Base-by-base conservation (phyloP, 2,329 filamentous ascomycete genomes). In the Microthyrium microscopicum region DNA sequence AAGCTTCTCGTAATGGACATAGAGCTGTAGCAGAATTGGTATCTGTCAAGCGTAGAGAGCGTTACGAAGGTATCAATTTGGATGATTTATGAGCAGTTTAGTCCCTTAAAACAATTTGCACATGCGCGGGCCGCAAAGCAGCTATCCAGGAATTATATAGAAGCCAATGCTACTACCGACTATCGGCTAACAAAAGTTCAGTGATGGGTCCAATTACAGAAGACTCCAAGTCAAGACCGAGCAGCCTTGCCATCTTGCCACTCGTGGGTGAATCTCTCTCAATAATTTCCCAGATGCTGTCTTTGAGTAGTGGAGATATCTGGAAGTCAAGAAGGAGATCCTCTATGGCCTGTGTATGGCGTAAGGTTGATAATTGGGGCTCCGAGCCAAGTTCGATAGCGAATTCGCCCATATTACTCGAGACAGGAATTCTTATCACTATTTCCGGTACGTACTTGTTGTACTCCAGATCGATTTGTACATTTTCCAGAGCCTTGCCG, bases 151-250 rank as follows among this genome's bases (percentile, higher is more conserved):
- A n/a, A n/a, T n/a, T n/a, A n/a, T n/a, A n/a, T n/a, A n/a, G n/a
- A n/a, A n/a, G n/a, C n/a, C n/a, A n/a, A n/a, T n/a, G n/a, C n/a
- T n/a, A n/a, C n/a, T n/a, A n/a, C 20, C 34, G 19, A 25, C 34
- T 26, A 39, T 55, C 52, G 29, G 52, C 52, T 8, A 53, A 31
- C 38, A 55, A 36, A 26, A 53, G 26, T 40, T 55, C 52, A 26
- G 53, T 31, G 12, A 55, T 39, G 4, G 50, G 49, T 41, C 51
- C 48, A 28, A 52, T 30, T 37, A 54, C 35, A 30, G 46, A 45
- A 33, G 41, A 34, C 31, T 47, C 35, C 20, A 53, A 12, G 3
- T 42, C 44, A 29, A 48, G 43, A 9, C 46, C 48, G 30, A 48
- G 44, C 34, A 55, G 28, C 25, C 45, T 45, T 15, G 45, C 33